phyloP scores from a whole-genome alignment of 139 green algal genomes.

The Eudorina sp. region DNA sequence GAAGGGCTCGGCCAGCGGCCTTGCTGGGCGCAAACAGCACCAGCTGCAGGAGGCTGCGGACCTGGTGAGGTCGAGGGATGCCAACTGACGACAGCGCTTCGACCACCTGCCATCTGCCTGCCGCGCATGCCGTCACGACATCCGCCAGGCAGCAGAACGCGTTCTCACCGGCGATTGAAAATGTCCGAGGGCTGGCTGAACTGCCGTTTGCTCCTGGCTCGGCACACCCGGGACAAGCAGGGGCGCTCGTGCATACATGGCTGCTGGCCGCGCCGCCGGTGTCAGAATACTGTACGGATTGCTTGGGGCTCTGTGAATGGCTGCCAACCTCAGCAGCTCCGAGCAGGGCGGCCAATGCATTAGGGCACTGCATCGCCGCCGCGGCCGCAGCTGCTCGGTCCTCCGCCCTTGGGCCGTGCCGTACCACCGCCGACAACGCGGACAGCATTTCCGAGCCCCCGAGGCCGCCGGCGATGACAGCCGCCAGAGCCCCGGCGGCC shows the following conservation, averaged over 20 bases:
- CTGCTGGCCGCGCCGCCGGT: too few relatives aligned
- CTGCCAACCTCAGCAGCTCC: too few relatives aligned
- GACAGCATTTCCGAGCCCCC: background rate
- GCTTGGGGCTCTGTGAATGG: too few relatives aligned
- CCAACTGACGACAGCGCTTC: too few relatives aligned
- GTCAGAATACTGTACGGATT: too few relatives aligned
- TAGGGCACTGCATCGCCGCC: background rate
- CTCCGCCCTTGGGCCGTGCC: background rate
- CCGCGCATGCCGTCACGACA: too few relatives aligned
- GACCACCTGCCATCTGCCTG: too few relatives aligned
- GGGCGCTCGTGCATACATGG: too few relatives aligned
- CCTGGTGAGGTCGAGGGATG: too few relatives aligned
- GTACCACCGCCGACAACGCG: background rate
- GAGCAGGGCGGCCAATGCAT: background rate
- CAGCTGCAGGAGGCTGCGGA: slow-evolving; percentile 14
- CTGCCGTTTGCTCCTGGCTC: too few relatives aligned
- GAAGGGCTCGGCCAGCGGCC: background rate
- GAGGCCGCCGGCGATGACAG: background rate
- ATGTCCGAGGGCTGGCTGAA: too few relatives aligned
- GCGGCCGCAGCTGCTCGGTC: background rate
- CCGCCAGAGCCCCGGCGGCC: background rate
- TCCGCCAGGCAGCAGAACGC: background rate
- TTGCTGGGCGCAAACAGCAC: background rate
- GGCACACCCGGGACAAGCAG: too few relatives aligned
- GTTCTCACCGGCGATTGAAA: background rate